Conservation (phyloP, 2,329 filamentous ascomycete species). For the Xylariaceae sp. region DNA sequence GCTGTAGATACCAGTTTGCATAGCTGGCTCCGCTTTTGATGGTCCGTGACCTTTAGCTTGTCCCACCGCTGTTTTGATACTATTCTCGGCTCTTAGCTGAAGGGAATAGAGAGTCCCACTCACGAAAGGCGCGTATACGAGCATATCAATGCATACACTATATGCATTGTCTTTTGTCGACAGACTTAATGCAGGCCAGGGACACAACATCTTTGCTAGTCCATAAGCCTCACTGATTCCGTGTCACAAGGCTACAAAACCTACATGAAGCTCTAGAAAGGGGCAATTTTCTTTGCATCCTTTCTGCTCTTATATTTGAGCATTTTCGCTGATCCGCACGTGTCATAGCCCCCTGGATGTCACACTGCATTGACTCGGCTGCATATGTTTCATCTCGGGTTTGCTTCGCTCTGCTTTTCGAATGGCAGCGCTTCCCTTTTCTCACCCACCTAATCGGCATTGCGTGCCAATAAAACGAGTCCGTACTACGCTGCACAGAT, state of each 20-base stretch:
- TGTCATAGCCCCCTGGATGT: not conserved
- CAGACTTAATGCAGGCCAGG: conserved; percentile 2
- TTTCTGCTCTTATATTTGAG: not conserved
- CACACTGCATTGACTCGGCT: conserved; percentile 1
- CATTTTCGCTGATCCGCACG: not conserved
- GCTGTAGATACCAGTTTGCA: too few relatives aligned
- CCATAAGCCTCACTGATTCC: conserved; percentile 29
- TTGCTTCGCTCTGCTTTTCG: too few relatives aligned
- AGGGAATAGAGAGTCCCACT: too few relatives aligned
- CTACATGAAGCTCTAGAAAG: conserved; percentile 16
- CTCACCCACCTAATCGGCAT: not conserved
- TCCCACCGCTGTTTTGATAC: not conserved
- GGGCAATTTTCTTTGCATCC: not conserved
- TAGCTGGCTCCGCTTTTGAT: not conserved
- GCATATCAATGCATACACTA: not conserved
- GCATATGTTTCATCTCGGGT: conserved; percentile 6
- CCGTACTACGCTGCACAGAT: conserved; percentile 6
- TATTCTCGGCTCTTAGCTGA: conserved; percentile 16
- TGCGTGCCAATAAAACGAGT: too few relatives aligned
- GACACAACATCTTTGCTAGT: conserved; percentile 17
- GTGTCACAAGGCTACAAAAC: conserved; percentile 35
- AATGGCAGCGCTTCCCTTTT: not conserved
- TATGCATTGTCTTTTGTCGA: not conserved
- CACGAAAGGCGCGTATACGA: conserved; percentile 3
- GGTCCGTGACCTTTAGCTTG: not conserved